Conservation (phyloP, 2,329 filamentous ascomycete genomes). For the Neofusicoccum cordaticola region DNA sequence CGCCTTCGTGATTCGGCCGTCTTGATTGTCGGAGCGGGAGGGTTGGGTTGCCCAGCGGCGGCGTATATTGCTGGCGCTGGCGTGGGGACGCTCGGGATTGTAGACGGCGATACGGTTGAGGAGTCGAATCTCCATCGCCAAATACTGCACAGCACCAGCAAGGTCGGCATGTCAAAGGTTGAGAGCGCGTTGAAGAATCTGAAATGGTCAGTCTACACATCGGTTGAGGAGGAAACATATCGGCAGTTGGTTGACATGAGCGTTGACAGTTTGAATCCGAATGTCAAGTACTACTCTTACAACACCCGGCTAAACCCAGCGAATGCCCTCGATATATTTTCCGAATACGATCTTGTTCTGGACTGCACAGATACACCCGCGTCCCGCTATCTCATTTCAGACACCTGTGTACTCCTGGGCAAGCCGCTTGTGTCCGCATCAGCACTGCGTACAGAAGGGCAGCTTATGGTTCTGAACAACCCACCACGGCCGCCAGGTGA, state of each 20-base stretch:
- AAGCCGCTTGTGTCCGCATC: slow-evolving; percentile 87
- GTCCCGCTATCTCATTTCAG: slow-evolving; percentile 88
- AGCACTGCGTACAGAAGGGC: slow-evolving; percentile 82
- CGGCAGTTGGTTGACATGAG: not conserved
- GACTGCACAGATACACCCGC: slow-evolving; percentile 95
- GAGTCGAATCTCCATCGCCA: slow-evolving; percentile 90
- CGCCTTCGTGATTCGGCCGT: slow-evolving; percentile 67
- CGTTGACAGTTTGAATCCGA: slow-evolving; percentile 65
- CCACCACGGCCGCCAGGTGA: slow-evolving; percentile 64
- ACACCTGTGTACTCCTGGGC: slow-evolving; percentile 74
- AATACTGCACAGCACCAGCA: slow-evolving; percentile 70
- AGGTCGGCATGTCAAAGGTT: slow-evolving; percentile 75
- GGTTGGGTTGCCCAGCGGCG: slow-evolving; percentile 86
- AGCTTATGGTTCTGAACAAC: slow-evolving; percentile 83
- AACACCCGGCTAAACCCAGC: slow-evolving; percentile 63
- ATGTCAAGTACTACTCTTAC: slow-evolving; percentile 63
- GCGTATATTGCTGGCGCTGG: slow-evolving; percentile 91
- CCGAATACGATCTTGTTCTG: slow-evolving; percentile 75
- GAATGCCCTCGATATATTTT: slow-evolving; percentile 66
- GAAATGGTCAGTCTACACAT: slow-evolving; percentile 37
- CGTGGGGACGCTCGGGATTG: slow-evolving; percentile 75
- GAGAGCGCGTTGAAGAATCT: slow-evolving; percentile 59
- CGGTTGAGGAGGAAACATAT: not conserved
- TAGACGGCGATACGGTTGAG: slow-evolving; percentile 87
- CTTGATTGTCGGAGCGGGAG: slow-evolving; percentile 82